A percentile compares a stretch with the other conserved stretches of the same genome.
Conservation (phyloP, 768 basidiomycete genomes). For the Asterophora lycoperdoides region DNA sequence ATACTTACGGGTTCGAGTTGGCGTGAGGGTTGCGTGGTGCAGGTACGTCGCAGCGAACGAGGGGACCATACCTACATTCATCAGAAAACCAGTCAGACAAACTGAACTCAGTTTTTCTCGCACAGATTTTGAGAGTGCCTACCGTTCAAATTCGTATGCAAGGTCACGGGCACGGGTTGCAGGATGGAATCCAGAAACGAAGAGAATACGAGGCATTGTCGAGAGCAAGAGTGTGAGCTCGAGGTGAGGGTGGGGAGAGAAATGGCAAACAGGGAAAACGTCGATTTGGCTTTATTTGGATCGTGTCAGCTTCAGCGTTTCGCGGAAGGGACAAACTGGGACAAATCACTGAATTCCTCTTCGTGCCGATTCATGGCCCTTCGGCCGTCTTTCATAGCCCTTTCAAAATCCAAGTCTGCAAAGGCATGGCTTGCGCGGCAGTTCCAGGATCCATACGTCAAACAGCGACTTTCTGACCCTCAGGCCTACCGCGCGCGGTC, state of each 20-base stretch:
- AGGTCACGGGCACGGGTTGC: conserved; percentile 80
- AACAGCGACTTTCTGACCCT: conserved; percentile 30
- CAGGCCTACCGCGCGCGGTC: conserved; percentile 74
- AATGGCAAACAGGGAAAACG: conserved; percentile 14
- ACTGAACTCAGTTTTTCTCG: not conserved
- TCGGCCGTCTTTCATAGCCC: not conserved
- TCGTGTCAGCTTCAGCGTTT: too few species aligned
- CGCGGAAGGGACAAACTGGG: too few species aligned
- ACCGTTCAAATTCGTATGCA: conserved; percentile 87
- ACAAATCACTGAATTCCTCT: too few species aligned
- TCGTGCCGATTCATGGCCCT: not conserved
- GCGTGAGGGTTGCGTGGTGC: conserved; percentile 78
- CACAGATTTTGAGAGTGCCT: conserved; percentile 1
- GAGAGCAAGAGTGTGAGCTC: conserved; percentile 15
- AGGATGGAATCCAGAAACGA: conserved; percentile 82
- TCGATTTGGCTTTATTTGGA: conserved; percentile 25
- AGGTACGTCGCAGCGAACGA: conserved; percentile 87
- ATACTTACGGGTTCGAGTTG: conserved; percentile 78
- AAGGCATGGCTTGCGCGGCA: conserved; percentile 68
- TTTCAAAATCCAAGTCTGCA: conserved; percentile 37
- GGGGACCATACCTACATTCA: conserved; percentile 61
- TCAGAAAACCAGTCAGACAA: not conserved
- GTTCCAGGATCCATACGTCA: conserved; percentile 66
- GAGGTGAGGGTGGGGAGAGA: conserved; percentile 19
- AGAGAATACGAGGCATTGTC: conserved; percentile 76